These are phyloP conservation scores for Verticillium klebahnii DNA, from an alignment of 2,329 filamentous ascomycete species.

Conservation along the genomic window DNA sequence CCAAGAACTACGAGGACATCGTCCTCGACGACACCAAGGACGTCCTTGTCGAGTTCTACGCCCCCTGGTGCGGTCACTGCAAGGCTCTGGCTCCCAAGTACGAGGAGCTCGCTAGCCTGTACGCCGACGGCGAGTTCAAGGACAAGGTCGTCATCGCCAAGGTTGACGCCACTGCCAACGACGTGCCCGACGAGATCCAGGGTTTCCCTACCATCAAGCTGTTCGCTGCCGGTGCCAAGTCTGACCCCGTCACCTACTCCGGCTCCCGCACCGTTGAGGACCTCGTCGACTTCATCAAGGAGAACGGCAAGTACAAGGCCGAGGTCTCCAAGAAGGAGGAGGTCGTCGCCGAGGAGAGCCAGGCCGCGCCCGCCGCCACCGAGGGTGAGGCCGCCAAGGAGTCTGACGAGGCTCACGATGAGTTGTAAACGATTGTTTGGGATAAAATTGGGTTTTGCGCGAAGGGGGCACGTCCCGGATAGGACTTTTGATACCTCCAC, in stretches of 20 bases:
- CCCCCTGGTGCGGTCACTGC: slow-evolving; percentile 99
- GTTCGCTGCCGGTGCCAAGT: slow-evolving; percentile 87
- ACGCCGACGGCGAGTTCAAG: slow-evolving; percentile 73
- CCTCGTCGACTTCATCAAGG: slow-evolving; percentile 84
- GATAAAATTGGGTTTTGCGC: slow-evolving; percentile 10
- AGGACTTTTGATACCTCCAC: slow-evolving; percentile 17
- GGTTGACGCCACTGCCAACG: slow-evolving; percentile 93
- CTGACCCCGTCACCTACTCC: slow-evolving; percentile 76
- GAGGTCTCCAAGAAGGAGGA: slow-evolving; percentile 55
- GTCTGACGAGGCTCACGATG: slow-evolving; percentile 54
- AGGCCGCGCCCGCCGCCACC: slow-evolving; percentile 45
- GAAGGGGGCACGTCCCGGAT: slow-evolving; percentile 10
- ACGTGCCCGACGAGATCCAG: slow-evolving; percentile 93
- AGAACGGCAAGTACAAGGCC: slow-evolving; percentile 88
- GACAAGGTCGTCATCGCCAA: slow-evolving; percentile 90
- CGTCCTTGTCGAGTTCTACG: slow-evolving; percentile 97
- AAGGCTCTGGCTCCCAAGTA: slow-evolving; percentile 97
- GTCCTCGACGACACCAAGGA: slow-evolving; percentile 95
- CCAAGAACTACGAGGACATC: slow-evolving; percentile 87
- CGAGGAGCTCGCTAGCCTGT: slow-evolving; percentile 80
- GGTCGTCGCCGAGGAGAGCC: slow-evolving; percentile 48
- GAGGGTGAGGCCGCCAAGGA: slow-evolving; percentile 43
- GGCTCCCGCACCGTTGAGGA: slow-evolving; percentile 89
- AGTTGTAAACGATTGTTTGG: slow-evolving; percentile 57
- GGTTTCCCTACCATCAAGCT: slow-evolving; percentile 99